Conservation (phyloP, 163 green algal species). For the Smithsoniella earleae region DNA sequence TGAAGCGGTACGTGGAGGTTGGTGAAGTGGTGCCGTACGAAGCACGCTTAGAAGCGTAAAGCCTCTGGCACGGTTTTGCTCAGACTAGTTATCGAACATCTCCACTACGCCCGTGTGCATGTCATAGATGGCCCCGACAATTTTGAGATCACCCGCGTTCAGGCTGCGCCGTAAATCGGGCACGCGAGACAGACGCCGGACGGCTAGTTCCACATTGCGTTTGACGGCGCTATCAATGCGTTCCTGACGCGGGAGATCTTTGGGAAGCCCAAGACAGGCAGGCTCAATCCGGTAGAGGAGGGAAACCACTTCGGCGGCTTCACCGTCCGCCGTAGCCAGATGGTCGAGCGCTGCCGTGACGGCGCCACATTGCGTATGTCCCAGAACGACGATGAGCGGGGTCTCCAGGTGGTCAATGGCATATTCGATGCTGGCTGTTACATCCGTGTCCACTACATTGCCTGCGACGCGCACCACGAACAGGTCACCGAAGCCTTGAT, state of each 20-base stretch:
- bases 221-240: slow-evolving; percentile 38
- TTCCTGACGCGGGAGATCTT: too few relatives aligned
- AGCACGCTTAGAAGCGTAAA: too few relatives aligned
- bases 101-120: slow-evolving; percentile 32
- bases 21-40: too few relatives aligned
- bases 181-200: slow-evolving; percentile 33
- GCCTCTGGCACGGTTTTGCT: too few relatives aligned
- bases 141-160: too few relatives aligned
- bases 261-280: slow-evolving; percentile 34
- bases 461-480: slow-evolving; percentile 39
- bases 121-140: slow-evolving; percentile 34
- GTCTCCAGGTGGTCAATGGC: slow-evolving; percentile 35
- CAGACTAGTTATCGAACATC: too few relatives aligned
- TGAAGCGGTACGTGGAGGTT: too few relatives aligned
- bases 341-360: slow-evolving; percentile 38
- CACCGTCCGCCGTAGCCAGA: slow-evolving; percentile 33
- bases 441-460: slow-evolving; percentile 36
- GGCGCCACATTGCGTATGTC: slow-evolving; percentile 36
- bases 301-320: not conserved
- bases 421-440: slow-evolving; percentile 38
- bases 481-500: slow-evolving; percentile 45
- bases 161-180: slow-evolving; percentile 24
- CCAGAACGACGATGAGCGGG: slow-evolving; percentile 36
- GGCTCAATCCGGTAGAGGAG: slow-evolving; percentile 28
- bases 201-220: slow-evolving; percentile 36